phyloP scores from a whole-genome alignment of 768 basidiomycete species.

The Epithele typhae region DNA sequence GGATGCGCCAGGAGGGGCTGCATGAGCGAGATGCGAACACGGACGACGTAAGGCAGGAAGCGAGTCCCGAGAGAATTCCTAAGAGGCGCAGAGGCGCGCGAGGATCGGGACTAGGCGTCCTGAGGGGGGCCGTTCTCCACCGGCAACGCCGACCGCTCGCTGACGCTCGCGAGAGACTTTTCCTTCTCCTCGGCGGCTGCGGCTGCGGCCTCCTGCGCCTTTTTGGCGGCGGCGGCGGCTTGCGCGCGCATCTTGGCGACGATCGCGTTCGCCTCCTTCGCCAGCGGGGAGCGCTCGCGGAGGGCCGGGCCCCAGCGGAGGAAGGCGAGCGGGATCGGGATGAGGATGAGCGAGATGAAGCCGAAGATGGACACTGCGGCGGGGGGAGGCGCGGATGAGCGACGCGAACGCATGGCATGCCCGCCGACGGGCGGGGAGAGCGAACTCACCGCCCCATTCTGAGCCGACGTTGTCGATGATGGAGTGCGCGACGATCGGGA shows the following conservation, averaged over 20 bases:
- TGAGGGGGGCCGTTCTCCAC: no score
- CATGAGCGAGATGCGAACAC: no score
- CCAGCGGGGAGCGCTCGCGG: constrained; percentile 19
- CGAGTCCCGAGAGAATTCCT: no score
- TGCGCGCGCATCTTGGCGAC: constrained; percentile 10
- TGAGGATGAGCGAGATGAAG: constrained; percentile 17
- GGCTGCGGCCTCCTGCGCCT: neutral
- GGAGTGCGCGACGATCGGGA: constrained; percentile 18
- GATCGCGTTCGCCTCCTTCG: constrained; percentile 12
- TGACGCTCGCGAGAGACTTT: no score
- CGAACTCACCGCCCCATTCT: constrained; percentile 20
- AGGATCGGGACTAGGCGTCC: no score
- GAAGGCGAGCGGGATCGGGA: constrained; percentile 22
- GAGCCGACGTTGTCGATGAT: constrained; percentile 17
- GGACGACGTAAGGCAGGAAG: no score
- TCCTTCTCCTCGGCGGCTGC: neutral
- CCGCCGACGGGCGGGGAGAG: neutral
- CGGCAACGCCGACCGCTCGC: no score
- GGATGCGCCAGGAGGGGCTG: no score
- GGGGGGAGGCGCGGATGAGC: neutral
- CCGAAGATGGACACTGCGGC: constrained; percentile 20
- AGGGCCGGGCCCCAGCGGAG: constrained; percentile 20
- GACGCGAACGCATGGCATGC: neutral
- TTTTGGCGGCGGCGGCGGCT: neutral
- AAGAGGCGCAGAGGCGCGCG: no score